Conservation (phyloP, 768 basidiomycete genomes). For the Chlorophyllum brunneum region DNA sequence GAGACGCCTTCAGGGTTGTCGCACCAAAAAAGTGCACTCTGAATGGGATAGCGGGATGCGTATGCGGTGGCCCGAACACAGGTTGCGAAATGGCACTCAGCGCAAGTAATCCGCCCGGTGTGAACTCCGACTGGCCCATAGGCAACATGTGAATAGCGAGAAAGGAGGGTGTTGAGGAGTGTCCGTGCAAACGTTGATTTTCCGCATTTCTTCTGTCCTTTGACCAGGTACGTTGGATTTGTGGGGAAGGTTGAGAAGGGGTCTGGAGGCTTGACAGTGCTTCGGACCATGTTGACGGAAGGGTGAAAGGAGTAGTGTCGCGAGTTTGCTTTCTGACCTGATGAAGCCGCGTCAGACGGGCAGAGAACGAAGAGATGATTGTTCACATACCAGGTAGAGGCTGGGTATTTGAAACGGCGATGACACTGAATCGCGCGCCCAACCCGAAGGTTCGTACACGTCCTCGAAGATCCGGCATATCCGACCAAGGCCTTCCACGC, state of each 20-base stretch:
- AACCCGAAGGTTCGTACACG: background rate
- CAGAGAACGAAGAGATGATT: background rate
- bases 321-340: background rate
- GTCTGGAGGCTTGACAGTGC: constrained; percentile 37
- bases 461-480: background rate
- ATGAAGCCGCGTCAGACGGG: background rate
- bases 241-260: constrained; percentile 15
- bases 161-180: constrained; percentile 64
- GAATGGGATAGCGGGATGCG: constrained; percentile 70
- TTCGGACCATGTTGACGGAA: constrained; percentile 26
- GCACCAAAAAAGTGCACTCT: constrained; percentile 83
- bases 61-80: constrained; percentile 84
- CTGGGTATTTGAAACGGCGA: background rate
- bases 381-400: background rate
- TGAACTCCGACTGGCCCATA: constrained; percentile 95
- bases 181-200: constrained; percentile 87
- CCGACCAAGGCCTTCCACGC: constrained; percentile 62
- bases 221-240: constrained; percentile 57
- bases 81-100: constrained; percentile 66
- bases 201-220: constrained; percentile 82
- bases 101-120: constrained; percentile 80
- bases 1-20: constrained; percentile 71
- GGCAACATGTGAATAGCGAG: constrained; percentile 74
- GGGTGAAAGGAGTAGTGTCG: background rate
- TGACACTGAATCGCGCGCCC: background rate